A percentile compares a stretch with the other conserved stretches of the same genome.
phyloP scores from a whole-genome alignment of 176 grass and related monocot species.

The Melocanna baccifera region DNA sequence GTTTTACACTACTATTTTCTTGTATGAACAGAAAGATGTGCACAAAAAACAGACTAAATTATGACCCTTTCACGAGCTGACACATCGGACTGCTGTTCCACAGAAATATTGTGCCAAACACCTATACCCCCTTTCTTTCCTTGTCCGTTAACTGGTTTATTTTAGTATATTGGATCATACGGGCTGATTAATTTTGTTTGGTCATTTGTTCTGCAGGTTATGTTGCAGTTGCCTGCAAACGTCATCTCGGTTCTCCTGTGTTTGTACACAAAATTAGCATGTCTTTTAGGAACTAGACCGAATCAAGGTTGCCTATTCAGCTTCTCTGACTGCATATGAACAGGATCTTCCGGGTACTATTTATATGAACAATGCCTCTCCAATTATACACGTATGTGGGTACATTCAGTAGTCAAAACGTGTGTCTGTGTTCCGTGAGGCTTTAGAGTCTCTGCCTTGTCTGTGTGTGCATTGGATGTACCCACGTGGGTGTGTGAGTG shows the following conservation, averaged over 20 bases:
- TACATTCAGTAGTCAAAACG: too few relatives aligned
- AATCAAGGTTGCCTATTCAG: conserved; percentile 17
- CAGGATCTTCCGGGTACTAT: too few relatives aligned
- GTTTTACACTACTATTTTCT: conserved; percentile 10
- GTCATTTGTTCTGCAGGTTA: not conserved
- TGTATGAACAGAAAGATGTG: not conserved
- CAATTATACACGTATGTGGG: too few relatives aligned
- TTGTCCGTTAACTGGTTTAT: not conserved
- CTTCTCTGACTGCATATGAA: not conserved
- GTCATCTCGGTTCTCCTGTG: not conserved
- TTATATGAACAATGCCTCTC: too few relatives aligned
- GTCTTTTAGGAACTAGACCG: not conserved
- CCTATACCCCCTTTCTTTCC: not conserved
- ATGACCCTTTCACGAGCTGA: not conserved
- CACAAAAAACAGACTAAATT: not conserved
- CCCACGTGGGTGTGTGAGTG: too few relatives aligned
- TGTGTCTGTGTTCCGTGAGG: too few relatives aligned
- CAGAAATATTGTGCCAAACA: not conserved
- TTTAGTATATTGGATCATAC: not conserved
- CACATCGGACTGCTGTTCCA: not conserved
- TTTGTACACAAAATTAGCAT: conserved; percentile 23
- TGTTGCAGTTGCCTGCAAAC: not conserved
- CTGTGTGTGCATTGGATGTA: too few relatives aligned
- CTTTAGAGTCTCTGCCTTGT: too few relatives aligned
- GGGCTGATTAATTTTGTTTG: not conserved